Evolutionary conservation across 805 yeast species (phyloP), one percentile per base, ranked within the genome.

Genomic region (Torulaspora gathmanii): DNA sequence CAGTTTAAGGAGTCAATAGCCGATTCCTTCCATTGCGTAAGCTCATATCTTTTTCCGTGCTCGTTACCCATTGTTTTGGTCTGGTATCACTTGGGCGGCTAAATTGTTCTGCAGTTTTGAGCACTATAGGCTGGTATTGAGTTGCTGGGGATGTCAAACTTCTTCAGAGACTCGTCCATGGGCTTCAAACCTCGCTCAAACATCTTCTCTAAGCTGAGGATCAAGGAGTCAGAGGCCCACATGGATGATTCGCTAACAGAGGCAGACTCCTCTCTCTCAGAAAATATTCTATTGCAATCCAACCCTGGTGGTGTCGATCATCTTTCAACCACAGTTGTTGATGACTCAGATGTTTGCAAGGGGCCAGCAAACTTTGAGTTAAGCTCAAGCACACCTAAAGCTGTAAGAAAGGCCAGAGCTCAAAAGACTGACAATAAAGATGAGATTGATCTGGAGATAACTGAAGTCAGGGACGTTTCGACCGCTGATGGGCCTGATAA

Each of bases 381-480:
- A 9, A 38, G 39, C 9, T 44, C 51, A 9, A 51, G 54, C 19
- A 51, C 59, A 1, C 55, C 58, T 17, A 51, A 47, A 26, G 9
- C 36, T 12, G 3, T 27, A 2, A 47, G 42, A 10, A 36, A n/a
- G 25, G 33, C 17, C 48, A 49, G 8, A 10, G 30, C 41, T 22
- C 37, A 34, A n/a, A 38, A 37, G 10, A 22, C 8, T 6, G 12
- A 33, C 9, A 55, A 51, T 11, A 64, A 56, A 54, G 70, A 67
- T 46, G 72, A 67, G 30, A 40, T 31, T 16, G 34, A 31, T 16
- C 16, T 68, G n/a, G 68, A 68, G 29, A 66, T 77, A 60, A 64
- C 76, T 5, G 64, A 74, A 63, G 56, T 71, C 36, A 52, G 71
- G 44, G 62, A 59, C 16, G 53, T 67, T 4, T 30, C 33, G 37